phyloP scores from a whole-genome alignment of 495 filamentous ascomycete genomes.

The Penicillium argentinense region DNA sequence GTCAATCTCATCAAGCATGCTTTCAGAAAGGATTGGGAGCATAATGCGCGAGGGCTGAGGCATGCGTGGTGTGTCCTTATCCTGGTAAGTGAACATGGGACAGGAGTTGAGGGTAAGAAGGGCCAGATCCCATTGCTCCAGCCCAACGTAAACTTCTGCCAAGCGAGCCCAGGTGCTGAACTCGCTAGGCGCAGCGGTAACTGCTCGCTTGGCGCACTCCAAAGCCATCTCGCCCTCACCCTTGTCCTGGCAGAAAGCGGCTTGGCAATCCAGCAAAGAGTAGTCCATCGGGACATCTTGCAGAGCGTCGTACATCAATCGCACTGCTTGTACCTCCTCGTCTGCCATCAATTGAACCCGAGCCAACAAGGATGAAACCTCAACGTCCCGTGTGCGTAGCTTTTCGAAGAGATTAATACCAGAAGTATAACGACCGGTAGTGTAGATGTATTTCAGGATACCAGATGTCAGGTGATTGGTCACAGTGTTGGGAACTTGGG shows the following conservation, averaged over 20 bases:
- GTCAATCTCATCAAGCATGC: conserved; percentile 93
- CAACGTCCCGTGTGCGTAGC: conserved; percentile 82
- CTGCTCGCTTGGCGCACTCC: conserved; percentile 89
- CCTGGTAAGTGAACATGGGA: conserved; percentile 99
- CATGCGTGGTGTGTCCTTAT: conserved; percentile 93
- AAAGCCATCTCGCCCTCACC: conserved; percentile 82
- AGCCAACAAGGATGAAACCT: conserved; percentile 89
- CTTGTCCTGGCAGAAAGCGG: conserved; percentile 88
- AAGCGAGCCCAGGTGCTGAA: conserved; percentile 96
- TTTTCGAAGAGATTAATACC: conserved; percentile 99
- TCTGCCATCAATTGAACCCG: conserved; percentile 89
- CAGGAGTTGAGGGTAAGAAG: conserved; percentile 97
- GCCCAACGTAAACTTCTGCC: conserved; percentile 85
- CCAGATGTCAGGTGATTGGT: conserved; percentile 94
- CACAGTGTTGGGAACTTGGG: conserved; percentile 94
- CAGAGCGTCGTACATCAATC: conserved; percentile 81
- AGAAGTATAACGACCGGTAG: conserved; percentile 90
- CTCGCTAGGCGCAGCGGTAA: conserved; percentile 91
- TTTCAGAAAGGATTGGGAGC: conserved; percentile 83
- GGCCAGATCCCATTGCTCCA: conserved; percentile 93
- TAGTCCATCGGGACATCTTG: conserved; percentile 95
- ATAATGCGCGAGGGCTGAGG: conserved; percentile 84
- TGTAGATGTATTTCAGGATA: conserved; percentile 93
- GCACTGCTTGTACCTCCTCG: conserved; percentile 92
- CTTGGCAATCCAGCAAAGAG: conserved; percentile 88